phyloP scores from a whole-genome alignment of 176 grass and related monocot species.

The Dactylis glomerata region DNA sequence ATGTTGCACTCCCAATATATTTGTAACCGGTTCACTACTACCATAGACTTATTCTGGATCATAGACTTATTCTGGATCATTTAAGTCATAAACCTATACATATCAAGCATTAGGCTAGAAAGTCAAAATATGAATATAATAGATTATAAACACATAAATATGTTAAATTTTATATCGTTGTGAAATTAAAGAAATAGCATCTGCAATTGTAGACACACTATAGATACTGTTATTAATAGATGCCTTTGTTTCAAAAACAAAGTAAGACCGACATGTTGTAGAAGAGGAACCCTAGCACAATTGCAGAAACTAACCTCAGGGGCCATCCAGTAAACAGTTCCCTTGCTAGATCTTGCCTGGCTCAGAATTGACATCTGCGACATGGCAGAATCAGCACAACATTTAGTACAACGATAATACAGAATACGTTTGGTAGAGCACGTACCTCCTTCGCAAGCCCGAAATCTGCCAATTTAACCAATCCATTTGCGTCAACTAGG shows the following conservation, averaged over 20 bases:
- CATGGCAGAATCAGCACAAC: slow-evolving; percentile 21
- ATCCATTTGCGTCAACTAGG: slow-evolving; percentile 76
- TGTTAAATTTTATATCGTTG: background rate
- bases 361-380: slow-evolving; percentile 68
- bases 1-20: background rate
- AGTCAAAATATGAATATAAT: background rate
- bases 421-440: background rate
- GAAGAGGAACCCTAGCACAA: background rate
- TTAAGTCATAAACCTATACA: background rate
- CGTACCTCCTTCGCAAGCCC: slow-evolving; percentile 93
- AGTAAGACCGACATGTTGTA: background rate
- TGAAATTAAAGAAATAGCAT: background rate
- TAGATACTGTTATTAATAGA: background rate
- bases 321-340: slow-evolving; percentile 96
- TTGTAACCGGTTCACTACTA: background rate
- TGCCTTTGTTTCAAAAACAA: background rate
- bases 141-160: background rate
- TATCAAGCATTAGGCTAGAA: background rate
- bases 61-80: background rate
- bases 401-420: slow-evolving; percentile 1
- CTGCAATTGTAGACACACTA: background rate
- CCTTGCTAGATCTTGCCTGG: slow-evolving; percentile 80
- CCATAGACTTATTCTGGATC: background rate
- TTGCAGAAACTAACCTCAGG: slow-evolving; percentile 66
- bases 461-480: slow-evolving; percentile 94